Evolutionary conservation across 768 basidiomycete species (phyloP).

Genomic region (Phanerochaete carnosa): DNA sequence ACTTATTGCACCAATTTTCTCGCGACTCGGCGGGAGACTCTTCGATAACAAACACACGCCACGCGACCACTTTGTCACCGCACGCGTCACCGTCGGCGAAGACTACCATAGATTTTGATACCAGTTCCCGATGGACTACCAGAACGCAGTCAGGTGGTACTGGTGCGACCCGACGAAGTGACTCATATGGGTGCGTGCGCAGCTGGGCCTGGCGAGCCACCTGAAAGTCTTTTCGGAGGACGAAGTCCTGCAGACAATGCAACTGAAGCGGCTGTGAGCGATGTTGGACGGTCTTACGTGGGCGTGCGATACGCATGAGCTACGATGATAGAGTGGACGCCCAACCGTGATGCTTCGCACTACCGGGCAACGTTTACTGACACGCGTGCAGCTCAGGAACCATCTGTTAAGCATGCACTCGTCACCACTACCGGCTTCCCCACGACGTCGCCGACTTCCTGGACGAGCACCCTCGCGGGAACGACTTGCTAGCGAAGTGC

Average conservation of each 20-base stretch:
- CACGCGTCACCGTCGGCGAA: no score
- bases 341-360: neutral
- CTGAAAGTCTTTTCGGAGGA: constrained; percentile 70
- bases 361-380: neutral
- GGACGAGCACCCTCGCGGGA: constrained; percentile 90
- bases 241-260: constrained; percentile 86
- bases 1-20: no score
- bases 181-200: constrained; percentile 69
- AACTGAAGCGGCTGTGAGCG: constrained; percentile 80
- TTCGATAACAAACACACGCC: no score
- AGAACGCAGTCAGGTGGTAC: no score
- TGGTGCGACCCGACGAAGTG: constrained; percentile 94
- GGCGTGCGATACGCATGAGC: constrained; percentile 72
- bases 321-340: no score
- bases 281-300: constrained; percentile 75
- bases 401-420: constrained; percentile 73
- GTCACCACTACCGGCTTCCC: constrained; percentile 88
- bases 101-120: no score
- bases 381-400: constrained; percentile 61
- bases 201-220: constrained; percentile 57
- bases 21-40: no score
- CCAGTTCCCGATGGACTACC: no score
- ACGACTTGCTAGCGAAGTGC: constrained; percentile 75
- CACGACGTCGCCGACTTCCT: constrained; percentile 80
- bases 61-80: no score